These are phyloP conservation scores for Agastache rugosa DNA, from an alignment of 257 asterid species.

Conservation along the genomic window DNA sequence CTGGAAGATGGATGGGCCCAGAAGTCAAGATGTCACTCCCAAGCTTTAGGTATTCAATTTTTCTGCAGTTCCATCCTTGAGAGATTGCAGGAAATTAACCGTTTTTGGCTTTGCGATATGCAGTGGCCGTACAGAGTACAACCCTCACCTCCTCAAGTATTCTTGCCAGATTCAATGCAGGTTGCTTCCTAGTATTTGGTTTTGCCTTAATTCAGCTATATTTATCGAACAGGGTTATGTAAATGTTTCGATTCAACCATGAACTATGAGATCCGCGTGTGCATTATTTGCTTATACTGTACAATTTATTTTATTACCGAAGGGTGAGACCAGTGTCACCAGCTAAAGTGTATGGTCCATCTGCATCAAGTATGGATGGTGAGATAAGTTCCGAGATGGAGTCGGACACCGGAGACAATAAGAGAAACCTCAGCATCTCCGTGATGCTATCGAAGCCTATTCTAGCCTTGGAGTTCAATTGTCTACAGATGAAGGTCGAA, in stretches of 20 bases:
- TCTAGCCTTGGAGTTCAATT: conserved; percentile 73
- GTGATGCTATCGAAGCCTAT: conserved; percentile 88
- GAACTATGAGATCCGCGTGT: background rate
- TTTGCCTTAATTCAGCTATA: no score
- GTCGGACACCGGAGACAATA: conserved; percentile 32
- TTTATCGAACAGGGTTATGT: background rate
- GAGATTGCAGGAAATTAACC: background rate
- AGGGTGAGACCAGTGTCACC: conserved; percentile 74
- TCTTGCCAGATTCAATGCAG: conserved; percentile 97
- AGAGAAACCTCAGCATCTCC: conserved; percentile 65
- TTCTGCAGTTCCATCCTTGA: background rate
- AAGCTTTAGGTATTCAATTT: conserved; percentile 75
- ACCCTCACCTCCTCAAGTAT: conserved; percentile 84
- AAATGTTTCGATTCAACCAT: background rate
- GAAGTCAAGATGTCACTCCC: conserved; percentile 83
- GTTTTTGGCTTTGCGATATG: conserved; percentile 32
- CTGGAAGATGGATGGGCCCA: conserved; percentile 76
- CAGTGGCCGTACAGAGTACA: conserved; percentile 89
- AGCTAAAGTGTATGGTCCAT: conserved; percentile 63
- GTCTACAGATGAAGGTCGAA: conserved; percentile 82
- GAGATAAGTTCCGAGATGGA: conserved; percentile 30
- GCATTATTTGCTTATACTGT: background rate
- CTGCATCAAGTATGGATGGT: conserved; percentile 34
- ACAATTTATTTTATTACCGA: background rate
- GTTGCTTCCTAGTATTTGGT: conserved; percentile 33